These are phyloP conservation scores for Wickerhamia fluorescens DNA, from an alignment of 805 yeast species.

Conservation along the genomic window DNA sequence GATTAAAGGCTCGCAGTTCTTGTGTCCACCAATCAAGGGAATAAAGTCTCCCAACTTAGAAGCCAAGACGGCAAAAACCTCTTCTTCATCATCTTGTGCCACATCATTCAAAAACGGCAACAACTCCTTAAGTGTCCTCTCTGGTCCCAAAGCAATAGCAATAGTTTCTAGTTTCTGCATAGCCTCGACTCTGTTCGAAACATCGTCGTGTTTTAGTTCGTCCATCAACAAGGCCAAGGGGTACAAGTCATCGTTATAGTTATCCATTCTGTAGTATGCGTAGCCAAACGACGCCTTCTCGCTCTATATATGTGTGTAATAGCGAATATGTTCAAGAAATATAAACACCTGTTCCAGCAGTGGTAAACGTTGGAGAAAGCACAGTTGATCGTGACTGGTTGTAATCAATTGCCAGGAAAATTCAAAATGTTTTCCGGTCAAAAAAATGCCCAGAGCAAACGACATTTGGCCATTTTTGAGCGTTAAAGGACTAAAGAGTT, in stretches of 20 bases:
- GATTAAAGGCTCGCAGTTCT: constrained; percentile 43
- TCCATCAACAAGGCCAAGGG: constrained; percentile 96
- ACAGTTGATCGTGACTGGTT: too few relatives aligned
- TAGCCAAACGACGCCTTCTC: too few relatives aligned
- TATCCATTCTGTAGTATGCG: constrained; percentile 22
- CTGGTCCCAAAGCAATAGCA: constrained; percentile 91
- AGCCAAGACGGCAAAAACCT: constrained; percentile 89
- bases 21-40: constrained; percentile 80
- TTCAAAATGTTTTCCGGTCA: too few relatives aligned
- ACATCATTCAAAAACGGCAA: constrained; percentile 86
- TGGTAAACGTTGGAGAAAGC: too few relatives aligned
- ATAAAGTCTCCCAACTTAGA: constrained; percentile 83
- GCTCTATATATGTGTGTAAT: too few relatives aligned
- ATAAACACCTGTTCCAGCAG: too few relatives aligned
- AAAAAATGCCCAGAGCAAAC: too few relatives aligned
- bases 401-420: too few relatives aligned
- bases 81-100: constrained; percentile 97
- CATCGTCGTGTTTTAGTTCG: constrained; percentile 94
- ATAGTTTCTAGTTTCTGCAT: constrained; percentile 92
- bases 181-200: constrained; percentile 86
- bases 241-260: constrained; percentile 58
- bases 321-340: too few relatives aligned
- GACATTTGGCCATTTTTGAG: too few relatives aligned
- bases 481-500: too few relatives aligned
- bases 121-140: constrained; percentile 81